Evolutionary conservation across 1,284 basidiomycete genomes (phyloP), one percentile per base, ranked within the genome.

Genomic region (Dichomitus squalens): DNA sequence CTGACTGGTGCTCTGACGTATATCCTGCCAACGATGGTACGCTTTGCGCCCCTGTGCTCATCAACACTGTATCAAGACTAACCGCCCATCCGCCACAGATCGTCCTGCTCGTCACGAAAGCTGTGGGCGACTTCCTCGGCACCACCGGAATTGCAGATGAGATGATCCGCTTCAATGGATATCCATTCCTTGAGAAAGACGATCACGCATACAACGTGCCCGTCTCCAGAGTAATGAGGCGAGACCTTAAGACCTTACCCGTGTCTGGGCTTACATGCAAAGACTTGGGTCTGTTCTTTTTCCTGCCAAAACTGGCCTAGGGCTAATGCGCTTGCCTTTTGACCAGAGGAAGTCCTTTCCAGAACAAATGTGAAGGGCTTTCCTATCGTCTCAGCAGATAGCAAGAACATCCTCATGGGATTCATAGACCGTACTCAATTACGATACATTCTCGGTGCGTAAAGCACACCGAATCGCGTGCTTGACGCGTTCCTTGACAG

Each of bases 1-100:
- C 81, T 99, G n/a, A 99, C 97, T 1, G 97, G 97, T 8, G 96
- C 97, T 1, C 75, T 99, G 66, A 98, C 95, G 11, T 99, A 99
- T 73, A 97, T 99, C 65, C 76, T 99, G 27, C 97, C 97, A 0
- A 97, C 95, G 4, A 99, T 99, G 97, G 95, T 94, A 64, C 68
- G 81, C 54, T 21, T 34, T 36, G 27, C 43, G 35, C 29, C 16
- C n/a, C n/a, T n/a, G n/a, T n/a, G n/a, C n/a, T 23, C 33, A 31
- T 33, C 44, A 0, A 9, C 11, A 11, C 9, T 20, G 11, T 8
- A 4, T 7, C 29, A 33, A 31, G 7, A 25, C 35, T 6, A 49
- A 1, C 3, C 7, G 44, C 11, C 20, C 3, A 20, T 35, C 1
- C 4, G 14, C 8, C 6, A 5, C 65, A 96, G 95, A 96, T 99